A percentile compares a stretch with the other conserved stretches of the same genome.
Conservation (phyloP, 768 basidiomycete genomes). For the Leccinum subtestaceum region DNA sequence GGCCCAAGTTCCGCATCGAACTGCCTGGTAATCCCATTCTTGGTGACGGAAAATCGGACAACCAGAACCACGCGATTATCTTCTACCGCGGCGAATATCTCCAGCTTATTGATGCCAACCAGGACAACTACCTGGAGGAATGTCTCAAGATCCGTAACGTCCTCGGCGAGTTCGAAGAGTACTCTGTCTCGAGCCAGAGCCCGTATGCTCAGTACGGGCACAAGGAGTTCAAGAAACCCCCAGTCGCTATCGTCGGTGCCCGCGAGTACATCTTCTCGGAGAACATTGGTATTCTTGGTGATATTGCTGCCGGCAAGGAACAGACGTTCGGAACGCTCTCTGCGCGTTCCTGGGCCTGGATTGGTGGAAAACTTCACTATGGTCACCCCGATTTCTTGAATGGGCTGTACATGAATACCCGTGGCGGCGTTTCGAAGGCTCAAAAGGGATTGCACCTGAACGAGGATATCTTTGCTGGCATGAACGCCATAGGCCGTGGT, state of each 20-base stretch:
- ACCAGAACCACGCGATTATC: conserved; percentile 99
- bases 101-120: conserved; percentile 99
- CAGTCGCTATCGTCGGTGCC: conserved; percentile 96
- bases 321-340: conserved; percentile 98
- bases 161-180: conserved; percentile 98
- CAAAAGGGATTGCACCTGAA: conserved; percentile 99
- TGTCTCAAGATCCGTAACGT: conserved; percentile 99
- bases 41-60: conserved; percentile 98
- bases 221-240: conserved; percentile 82
- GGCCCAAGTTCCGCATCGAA: conserved; percentile 98
- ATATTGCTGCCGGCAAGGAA: conserved; percentile 98
- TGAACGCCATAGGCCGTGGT: conserved; percentile 96
- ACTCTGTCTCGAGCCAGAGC: conserved; percentile 75
- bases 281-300: conserved; percentile 98
- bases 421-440: conserved; percentile 97
- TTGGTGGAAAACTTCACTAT: conserved; percentile 97
- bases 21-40: conserved; percentile 98
- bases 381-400: conserved; percentile 99
- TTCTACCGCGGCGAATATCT: conserved; percentile 99
- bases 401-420: conserved; percentile 95
- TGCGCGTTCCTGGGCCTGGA: conserved; percentile 95
- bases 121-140: conserved; percentile 99
- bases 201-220: conserved; percentile 91
- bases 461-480: conserved; percentile 99
- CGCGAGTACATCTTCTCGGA: conserved; percentile 99